Base-by-base conservation (phyloP, 192 early-diverging fungal species). In the Entomortierella chlamydospora region DNA sequence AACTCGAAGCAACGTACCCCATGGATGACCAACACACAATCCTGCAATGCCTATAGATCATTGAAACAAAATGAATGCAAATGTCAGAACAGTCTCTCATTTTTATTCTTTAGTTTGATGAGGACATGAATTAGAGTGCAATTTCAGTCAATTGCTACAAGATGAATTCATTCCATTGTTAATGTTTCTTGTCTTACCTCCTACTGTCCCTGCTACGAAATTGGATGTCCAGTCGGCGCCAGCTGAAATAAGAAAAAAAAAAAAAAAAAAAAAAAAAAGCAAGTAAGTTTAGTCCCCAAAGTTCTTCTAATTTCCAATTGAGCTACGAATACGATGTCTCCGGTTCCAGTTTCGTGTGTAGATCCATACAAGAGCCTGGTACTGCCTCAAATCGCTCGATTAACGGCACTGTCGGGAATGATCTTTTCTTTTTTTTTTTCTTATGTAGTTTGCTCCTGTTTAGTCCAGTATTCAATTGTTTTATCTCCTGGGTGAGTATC, bases 21-120 rank as follows among this genome's bases (percentile, higher is more conserved):
- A 89, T 61, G 88, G 88, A 78, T 89, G 88, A 51, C 88, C 88
- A 15, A 89, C 88, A 69, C 81, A 83, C 25, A 89, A 58, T 31
- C 88, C 88, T 30, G 88, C 84, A 29, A 87, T 76, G 56, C 88
- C 87, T 88, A 62, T 5, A 33, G 30, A 59, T 61, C 26, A 64
- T 15, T 15, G 30, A 61, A 45, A 11, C n/a, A 64, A 43, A 55
- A 37, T 17, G 15, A 57, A 28, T 42, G n/a, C 17, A 28, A 28
- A 11, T 45, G 29, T 31, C 18, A 23, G n/a, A 3, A 64, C 25
- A 20, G 22, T 7, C 50, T 2, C 4, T 52, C 22, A 22, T 17
- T 29, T 26, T 34, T 22, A 42, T 37, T 54, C 28, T 54, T 52
- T 23, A 42, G 33, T 13, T 20, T 22, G 23, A 31, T 60, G 42